These are phyloP conservation scores for Petasospora fabianii DNA, from an alignment of 1,139 yeast genomes.

Conservation along the genomic window DNA sequence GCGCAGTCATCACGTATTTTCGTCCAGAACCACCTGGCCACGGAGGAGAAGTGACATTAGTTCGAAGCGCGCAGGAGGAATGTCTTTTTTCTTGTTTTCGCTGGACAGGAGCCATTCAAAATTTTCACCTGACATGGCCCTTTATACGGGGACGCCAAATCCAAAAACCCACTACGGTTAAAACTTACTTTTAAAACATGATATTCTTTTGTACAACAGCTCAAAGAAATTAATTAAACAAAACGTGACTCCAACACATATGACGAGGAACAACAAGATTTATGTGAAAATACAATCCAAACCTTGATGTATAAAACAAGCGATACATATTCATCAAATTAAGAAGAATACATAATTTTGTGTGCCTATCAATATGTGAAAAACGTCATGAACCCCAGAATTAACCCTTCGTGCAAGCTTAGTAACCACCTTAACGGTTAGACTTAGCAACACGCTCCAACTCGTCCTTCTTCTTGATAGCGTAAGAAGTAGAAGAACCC, in stretches of 20 bases:
- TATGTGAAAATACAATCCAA: too few species aligned
- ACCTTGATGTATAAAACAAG: background rate
- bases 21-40: slow-evolving; percentile 3
- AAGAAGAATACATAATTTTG: slow-evolving; percentile 13
- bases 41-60: background rate
- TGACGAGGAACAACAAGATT: too few species aligned
- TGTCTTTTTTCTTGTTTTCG: background rate
- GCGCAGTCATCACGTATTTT: background rate
- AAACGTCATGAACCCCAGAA: slow-evolving; percentile 13
- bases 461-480: slow-evolving; percentile 99
- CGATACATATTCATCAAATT: slow-evolving; percentile 8
- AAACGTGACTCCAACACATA: too few species aligned
- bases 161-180: background rate
- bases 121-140: background rate
- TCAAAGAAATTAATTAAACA: slow-evolving; percentile 2
- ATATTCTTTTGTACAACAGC: slow-evolving; percentile 6
- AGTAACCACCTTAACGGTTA: slow-evolving; percentile 75
- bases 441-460: slow-evolving; percentile 99
- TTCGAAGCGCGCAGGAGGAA: background rate
- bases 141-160: background rate
- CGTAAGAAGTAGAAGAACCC: slow-evolving; percentile 99
- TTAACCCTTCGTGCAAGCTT: slow-evolving; percentile 9
- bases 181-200: slow-evolving; percentile 4
- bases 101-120: too few species aligned
- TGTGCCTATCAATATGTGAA: slow-evolving; percentile 3